Percentiles rank a stretch among this genome's conserved stretches.
phyloP scores from a whole-genome alignment of 768 basidiomycete genomes.

The Phallus indusiatus region DNA sequence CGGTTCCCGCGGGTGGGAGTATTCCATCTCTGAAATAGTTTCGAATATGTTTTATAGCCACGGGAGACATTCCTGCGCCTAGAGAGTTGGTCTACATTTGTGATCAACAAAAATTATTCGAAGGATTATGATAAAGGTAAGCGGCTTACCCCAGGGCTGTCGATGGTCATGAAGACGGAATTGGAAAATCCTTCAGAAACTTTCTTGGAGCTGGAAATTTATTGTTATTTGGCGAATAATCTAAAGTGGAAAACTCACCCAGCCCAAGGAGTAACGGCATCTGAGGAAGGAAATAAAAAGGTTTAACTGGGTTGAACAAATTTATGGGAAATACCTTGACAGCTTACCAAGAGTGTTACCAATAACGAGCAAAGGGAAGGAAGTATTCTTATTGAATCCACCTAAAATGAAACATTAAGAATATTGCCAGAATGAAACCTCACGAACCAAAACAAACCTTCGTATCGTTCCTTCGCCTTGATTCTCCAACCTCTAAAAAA shows the following conservation, averaged over 20 bases:
- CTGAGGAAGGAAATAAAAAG: background rate
- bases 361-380: conserved; percentile 29
- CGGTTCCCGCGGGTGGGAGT: conserved; percentile 16
- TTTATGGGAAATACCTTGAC: background rate
- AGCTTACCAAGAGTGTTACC: conserved; percentile 29
- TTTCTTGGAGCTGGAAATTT: conserved; percentile 4
- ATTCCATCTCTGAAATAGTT: conserved; percentile 19
- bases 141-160: conserved; percentile 9
- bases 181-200: conserved; percentile 5
- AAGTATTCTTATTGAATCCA: conserved; percentile 29
- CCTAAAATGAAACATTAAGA: conserved; percentile 18
- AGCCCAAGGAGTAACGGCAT: background rate
- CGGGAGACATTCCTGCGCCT: conserved; percentile 13
- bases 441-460: conserved; percentile 6
- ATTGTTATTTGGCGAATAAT: background rate
- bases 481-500: conserved; percentile 2
- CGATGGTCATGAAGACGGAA: conserved; percentile 5
- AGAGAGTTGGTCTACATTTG: conserved; percentile 13
- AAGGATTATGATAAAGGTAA: background rate
- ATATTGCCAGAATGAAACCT: background rate
- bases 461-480: background rate
- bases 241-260: background rate
- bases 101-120: background rate
- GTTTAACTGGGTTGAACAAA: background rate
- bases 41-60: conserved; percentile 16